Base-by-base conservation (phyloP, 306 rosid genomes). In the Lotus japonicus region DNA sequence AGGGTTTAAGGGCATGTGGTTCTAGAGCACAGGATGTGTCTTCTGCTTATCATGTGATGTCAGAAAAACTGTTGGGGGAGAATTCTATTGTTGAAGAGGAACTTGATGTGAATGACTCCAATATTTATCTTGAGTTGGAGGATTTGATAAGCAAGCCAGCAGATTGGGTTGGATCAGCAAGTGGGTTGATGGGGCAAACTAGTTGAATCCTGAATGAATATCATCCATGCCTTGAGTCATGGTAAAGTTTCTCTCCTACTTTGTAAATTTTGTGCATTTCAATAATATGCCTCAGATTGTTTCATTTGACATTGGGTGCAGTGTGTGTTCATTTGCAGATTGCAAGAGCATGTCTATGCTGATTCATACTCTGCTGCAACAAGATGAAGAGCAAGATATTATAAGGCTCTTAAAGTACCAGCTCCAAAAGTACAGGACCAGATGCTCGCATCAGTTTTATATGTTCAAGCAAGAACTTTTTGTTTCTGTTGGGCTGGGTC, bases 51-150 rank as follows among this genome's bases (percentile, higher is more conserved):
- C 64, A 79, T 70, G 83, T 63, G 21, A 38, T 83, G 86, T 80
- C 94, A 0, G 91, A 88, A 48, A 74, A 79, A 8, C 55, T 88
- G 1, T 58, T 81, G 46, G 56, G 65, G 16, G 89, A 84, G 13
- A 80, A 46, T 49, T 44, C 73, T 52, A 18, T 58, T 31, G 72
- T 77, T 39, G 90, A 82, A 43, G 95, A 88, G 68, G 86, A 70
- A 35, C 58, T 79, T 17, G 82, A 71, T 51, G 77, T 78, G 45
- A 86, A 85, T 74, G 95, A 85, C 80, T 78, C 90, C 0, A 82
- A 80, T 26, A 77, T 94, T 48, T 90, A 85, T 64, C 85, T 83
- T 57, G 95, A 94, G 51, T 66, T 88, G 70, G 96, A 88, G 85
- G 92, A 90, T 81, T 78, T 88, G 92, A 82, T 90, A 42, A 80